Evolutionary conservation across 495 filamentous ascomycete species (phyloP).

Genomic region (Podospora fimiseda): DNA sequence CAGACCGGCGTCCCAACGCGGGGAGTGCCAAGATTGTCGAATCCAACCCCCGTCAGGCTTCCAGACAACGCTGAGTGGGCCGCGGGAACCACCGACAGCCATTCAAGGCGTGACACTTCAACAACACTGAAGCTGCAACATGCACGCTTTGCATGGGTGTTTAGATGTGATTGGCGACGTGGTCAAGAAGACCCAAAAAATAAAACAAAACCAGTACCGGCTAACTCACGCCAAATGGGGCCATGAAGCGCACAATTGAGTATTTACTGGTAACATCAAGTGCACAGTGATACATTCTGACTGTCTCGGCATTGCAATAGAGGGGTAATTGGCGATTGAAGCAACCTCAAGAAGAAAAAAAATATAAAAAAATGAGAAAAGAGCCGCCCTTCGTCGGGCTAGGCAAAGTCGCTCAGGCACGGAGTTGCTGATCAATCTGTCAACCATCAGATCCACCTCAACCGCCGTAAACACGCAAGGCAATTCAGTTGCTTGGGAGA

Average conservation of each 20-base stretch:
- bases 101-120: constrained; percentile 31
- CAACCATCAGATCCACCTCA: constrained; percentile 2
- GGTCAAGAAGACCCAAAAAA: constrained; percentile 7
- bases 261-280: neutral
- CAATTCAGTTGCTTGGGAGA: neutral
- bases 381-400: too few relatives aligned
- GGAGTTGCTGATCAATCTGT: neutral
- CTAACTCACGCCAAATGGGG: constrained; percentile 7
- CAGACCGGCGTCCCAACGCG: constrained; percentile 23
- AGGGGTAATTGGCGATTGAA: too few relatives aligned
- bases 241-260: constrained; percentile 1
- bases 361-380: too few relatives aligned
- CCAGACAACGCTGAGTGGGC: constrained; percentile 23
- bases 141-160: constrained; percentile 25
- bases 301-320: too few relatives aligned
- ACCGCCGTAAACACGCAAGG: neutral
- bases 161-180: constrained; percentile 14
- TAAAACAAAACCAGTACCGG: neutral
- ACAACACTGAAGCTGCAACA: constrained; percentile 22
- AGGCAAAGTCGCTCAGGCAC: too few relatives aligned
- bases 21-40: constrained; percentile 10
- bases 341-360: too few relatives aligned
- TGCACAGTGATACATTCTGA: too few relatives aligned
- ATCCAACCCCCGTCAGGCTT: constrained; percentile 18
- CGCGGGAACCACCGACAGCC: constrained; percentile 17